Evolutionary conservation across 225 moss, liverwort and hornwort genomes (phyloP).

Genomic region (Sphagnum tenellum): DNA sequence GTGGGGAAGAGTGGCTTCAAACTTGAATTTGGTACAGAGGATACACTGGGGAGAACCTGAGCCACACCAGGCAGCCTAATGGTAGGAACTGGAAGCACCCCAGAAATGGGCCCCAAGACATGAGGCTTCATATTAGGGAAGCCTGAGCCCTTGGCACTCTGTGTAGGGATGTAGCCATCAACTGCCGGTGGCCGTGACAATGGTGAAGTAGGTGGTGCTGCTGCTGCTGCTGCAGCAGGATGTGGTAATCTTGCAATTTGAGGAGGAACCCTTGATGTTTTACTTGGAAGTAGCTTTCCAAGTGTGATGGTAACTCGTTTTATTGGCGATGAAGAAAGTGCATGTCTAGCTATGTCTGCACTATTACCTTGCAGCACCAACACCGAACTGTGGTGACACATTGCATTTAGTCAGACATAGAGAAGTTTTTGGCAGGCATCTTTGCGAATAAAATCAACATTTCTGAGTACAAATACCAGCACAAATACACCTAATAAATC

Average conservation of each 20-base stretch:
- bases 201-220: not conserved
- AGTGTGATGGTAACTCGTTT: slow-evolving; percentile 45
- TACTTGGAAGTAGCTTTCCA: slow-evolving; percentile 28
- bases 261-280: slow-evolving; percentile 6
- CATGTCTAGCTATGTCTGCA: slow-evolving; percentile 40
- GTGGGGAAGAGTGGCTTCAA: slow-evolving; percentile 29
- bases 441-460: too few relatives aligned
- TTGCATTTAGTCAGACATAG: too few relatives aligned
- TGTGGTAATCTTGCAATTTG: slow-evolving; percentile 7
- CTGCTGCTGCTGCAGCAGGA: not conserved
- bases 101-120: slow-evolving; percentile 29
- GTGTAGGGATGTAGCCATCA: not conserved
- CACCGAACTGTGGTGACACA: slow-evolving; percentile 24
- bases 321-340: slow-evolving; percentile 24
- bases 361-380: slow-evolving; percentile 48
- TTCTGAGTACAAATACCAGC: too few relatives aligned
- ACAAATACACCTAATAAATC: too few relatives aligned
- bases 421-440: too few relatives aligned
- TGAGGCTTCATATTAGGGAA: slow-evolving; percentile 20
- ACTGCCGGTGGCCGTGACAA: slow-evolving; percentile 1
- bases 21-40: slow-evolving; percentile 14
- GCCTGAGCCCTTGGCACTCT: slow-evolving; percentile 1
- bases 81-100: slow-evolving; percentile 47
- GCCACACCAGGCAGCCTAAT: slow-evolving; percentile 24
- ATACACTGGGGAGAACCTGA: slow-evolving; percentile 14